These are phyloP conservation scores for Picea sitchensis DNA, from an alignment of 75 land plant species.

Conservation along the genomic window DNA sequence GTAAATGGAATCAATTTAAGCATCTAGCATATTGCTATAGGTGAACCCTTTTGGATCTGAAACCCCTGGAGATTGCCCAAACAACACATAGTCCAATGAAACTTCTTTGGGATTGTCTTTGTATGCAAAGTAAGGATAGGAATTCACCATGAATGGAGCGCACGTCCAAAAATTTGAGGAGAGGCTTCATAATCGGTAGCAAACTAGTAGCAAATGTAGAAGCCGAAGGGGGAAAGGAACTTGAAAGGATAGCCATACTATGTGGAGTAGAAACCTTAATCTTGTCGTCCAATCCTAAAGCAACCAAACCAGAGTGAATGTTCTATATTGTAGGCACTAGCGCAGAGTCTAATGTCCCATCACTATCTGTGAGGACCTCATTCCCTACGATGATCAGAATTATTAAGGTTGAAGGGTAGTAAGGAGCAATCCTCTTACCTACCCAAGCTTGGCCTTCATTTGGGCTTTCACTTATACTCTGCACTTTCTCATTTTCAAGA, in stretches of 20 bases:
- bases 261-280: no score
- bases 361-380: conserved; percentile 16
- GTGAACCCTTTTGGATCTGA: conserved; percentile 25
- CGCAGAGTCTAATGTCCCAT: no score
- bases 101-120: conserved; percentile 26
- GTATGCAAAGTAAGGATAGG: conserved; percentile 50
- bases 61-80: conserved; percentile 24
- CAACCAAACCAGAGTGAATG: no score
- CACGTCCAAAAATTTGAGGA: conserved; percentile 22
- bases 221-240: no score
- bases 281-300: no score
- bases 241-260: no score
- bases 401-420: conserved; percentile 18
- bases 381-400: conserved; percentile 15
- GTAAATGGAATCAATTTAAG: conserved; percentile 43
- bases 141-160: conserved; percentile 42
- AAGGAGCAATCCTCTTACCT: conserved; percentile 9
- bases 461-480: not conserved
- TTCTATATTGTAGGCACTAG: no score
- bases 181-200: conserved; percentile 23
- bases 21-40: conserved; percentile 52
- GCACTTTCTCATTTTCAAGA: conserved; percentile 20
- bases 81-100: conserved; percentile 36
- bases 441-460: conserved; percentile 15
- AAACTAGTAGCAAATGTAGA: no score